phyloP scores from a whole-genome alignment of 2,329 filamentous ascomycete genomes.

The Diaporthe caulivora region DNA sequence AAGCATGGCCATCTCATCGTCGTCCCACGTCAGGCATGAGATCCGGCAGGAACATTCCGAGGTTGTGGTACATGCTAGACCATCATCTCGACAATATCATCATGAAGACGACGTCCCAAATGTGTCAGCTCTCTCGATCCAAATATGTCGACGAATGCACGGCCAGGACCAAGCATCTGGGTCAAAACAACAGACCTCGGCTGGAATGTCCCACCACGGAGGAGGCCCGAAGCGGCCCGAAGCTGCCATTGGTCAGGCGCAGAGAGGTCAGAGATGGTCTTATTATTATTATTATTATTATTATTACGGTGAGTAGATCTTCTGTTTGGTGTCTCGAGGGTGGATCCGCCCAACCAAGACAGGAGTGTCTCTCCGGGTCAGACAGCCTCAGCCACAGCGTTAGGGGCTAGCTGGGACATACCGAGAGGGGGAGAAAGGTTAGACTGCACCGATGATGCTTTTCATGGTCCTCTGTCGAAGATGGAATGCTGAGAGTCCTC shows the following conservation, averaged over 20 bases:
- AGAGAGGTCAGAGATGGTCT: background rate
- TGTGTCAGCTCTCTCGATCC: background rate
- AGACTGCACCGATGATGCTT: background rate
- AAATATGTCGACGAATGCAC: background rate
- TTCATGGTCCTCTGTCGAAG: background rate
- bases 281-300: background rate
- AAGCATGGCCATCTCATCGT: constrained; percentile 1
- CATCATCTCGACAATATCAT: background rate
- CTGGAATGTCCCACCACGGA: background rate
- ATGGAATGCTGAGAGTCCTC: background rate
- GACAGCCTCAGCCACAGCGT: constrained; percentile 12
- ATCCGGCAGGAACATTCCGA: constrained; percentile 15
- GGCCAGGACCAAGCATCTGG: background rate
- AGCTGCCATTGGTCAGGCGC: background rate
- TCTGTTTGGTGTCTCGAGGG: background rate
- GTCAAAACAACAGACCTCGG: background rate
- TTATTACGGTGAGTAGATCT: too few relatives aligned
- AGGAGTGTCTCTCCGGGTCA: constrained; percentile 1
- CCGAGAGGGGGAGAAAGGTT: background rate
- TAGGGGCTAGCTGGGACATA: background rate
- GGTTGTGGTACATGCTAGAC: background rate
- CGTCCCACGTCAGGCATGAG: background rate
- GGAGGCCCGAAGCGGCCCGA: background rate
- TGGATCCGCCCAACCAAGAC: background rate
- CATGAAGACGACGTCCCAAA: background rate